Base-by-base conservation (phyloP, 2,329 filamentous ascomycete species). In the Biscogniauxia mediterranea region DNA sequence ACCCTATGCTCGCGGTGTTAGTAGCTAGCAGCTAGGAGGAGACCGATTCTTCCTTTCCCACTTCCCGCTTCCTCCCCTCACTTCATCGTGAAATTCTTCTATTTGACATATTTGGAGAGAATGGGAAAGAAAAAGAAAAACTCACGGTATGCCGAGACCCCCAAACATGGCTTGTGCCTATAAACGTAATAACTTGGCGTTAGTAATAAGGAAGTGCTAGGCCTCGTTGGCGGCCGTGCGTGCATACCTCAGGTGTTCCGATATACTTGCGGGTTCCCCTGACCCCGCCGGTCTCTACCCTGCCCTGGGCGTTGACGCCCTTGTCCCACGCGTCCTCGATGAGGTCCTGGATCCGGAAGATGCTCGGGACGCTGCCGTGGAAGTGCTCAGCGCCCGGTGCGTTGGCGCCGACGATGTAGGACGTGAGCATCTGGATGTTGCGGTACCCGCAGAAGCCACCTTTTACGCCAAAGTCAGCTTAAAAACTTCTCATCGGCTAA, bases 361-460 rank as follows among this genome's bases (percentile, higher is more conserved):
- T 90, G 2, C 86, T 87, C 0, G 95, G 94, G 5, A 93, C 78
- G 1, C 77, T 79, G 4, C 79, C 78, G 1, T 79, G 75, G 61
- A 96, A 91, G 54, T 79, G 76, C 50, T 88, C 80, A 62, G 83
- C 75, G 0, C 90, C 91, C 13, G 80, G 76, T 13, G 80, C 80
- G 49, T 79, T 74, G 1, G 85, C 78, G 8, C 83, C 84, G 61
- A 88, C 85, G 20, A 97, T 85, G 73, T 92, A 93, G 0, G 93
- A 94, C 15, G 89, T 79, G 67, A 97, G 76, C 88, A 96, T 96
- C 74, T 98, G 95, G 32, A 97, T 96, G 71, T 96, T 98, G 50
- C 94, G 85, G 73, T 97, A 98, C 3, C 94, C 94, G 73, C 94
- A 98, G 73, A 98, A 98, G 5, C 92, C 91, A 21, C 93, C 93